Evolutionary conservation across 2,329 filamentous ascomycete species (phyloP), one percentile per base, ranked within the genome.

Genomic region (Zymoseptoria pseudotritici): DNA sequence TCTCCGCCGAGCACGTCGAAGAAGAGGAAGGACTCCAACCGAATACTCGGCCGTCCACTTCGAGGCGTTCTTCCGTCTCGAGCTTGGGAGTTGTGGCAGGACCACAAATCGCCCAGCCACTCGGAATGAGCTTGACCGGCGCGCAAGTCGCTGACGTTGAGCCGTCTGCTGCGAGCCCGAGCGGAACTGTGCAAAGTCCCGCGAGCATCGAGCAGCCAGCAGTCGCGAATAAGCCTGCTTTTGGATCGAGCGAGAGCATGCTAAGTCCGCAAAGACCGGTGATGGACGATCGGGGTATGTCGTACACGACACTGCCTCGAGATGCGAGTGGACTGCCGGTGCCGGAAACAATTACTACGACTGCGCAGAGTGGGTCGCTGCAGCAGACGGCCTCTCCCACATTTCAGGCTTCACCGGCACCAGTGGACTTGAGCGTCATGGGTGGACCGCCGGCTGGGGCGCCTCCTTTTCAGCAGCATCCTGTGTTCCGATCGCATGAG

Each of bases 381-480:
- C 52, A 53, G 29, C 52, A 24, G 52, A 53, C 52, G 11, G 19
- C 52, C 7, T 26, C 52, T 24, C 3, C 19, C 4, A 10, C 2
- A 19, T 19, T 24, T 10, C n/a, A 22, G 20, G 29, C 13, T 13
- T 10, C 17, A 4, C 21, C 55, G 20, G 31, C 50, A 20, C 21
- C 55, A 11, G 61, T 66, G 10, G 67, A 69, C 55, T 36, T 68
- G n/a, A 66, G 59, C 42, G 63, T 56, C 8, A 58, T 67, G 42
- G 56, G 57, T 57, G 69, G 66, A 9, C 67, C 64, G 13, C 66
- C 69, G 17, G 26, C 60, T 21, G 64, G 67, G 3, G 59, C 65
- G 22, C 61, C 64, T 11, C 67, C 67, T n/a, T 67, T 66, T 21
- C 62, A 64, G 54, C 66, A 67, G 57, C 67, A 69, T 61, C 66